phyloP scores from a whole-genome alignment of 2,329 filamentous ascomycete genomes.

The Trichoderma aggressivum region DNA sequence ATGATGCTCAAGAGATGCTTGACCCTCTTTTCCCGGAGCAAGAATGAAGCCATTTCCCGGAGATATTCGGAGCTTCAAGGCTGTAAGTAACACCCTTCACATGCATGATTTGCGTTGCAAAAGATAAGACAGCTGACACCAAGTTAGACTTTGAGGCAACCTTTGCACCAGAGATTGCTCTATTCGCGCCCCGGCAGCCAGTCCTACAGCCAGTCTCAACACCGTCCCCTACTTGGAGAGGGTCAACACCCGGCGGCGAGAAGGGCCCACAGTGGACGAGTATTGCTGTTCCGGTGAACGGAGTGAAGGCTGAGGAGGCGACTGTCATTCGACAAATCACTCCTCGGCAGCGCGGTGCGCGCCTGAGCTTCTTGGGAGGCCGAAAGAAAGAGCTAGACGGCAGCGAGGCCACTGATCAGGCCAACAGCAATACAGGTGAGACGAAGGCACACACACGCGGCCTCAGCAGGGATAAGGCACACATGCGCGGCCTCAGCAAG shows the following conservation, averaged over 20 bases:
- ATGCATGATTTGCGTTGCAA: background rate
- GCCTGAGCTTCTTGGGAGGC: conserved; percentile 56
- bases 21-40: conserved; percentile 62
- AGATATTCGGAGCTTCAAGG: conserved; percentile 58
- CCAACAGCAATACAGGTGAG: conserved; percentile 32
- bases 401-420: conserved; percentile 27
- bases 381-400: conserved; percentile 43
- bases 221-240: conserved; percentile 45
- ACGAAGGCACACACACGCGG: conserved; percentile 32
- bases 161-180: conserved; percentile 63
- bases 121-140: conserved; percentile 23
- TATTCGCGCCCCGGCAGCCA: conserved; percentile 54
- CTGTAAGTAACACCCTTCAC: conserved; percentile 49
- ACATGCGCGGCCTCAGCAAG: conserved; percentile 33
- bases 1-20: conserved; percentile 83
- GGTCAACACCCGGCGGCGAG: conserved; percentile 46
- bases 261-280: conserved; percentile 33
- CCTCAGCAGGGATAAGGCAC: conserved; percentile 35
- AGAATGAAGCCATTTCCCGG: conserved; percentile 54
- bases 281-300: conserved; percentile 34
- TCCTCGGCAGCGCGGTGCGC: conserved; percentile 49
- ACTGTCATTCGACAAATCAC: conserved; percentile 50
- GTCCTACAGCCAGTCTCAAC: conserved; percentile 41
- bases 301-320: conserved; percentile 46
- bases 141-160: conserved; percentile 57